Conservation (phyloP, 208 protist genomes). For the Leishmania tarentolae region DNA sequence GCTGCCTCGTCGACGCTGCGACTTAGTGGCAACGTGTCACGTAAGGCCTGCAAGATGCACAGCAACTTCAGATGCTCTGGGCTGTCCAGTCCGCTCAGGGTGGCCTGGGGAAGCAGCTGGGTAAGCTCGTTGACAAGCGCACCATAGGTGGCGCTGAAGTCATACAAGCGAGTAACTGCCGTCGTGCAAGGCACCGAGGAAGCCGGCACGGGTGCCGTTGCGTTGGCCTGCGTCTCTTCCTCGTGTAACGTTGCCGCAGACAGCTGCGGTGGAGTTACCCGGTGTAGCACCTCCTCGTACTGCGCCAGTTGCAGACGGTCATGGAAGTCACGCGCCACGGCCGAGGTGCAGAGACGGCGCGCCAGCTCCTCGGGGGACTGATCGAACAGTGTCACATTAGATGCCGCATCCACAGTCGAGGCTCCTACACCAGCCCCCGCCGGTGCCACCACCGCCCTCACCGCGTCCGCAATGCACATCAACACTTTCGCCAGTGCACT, state of each 20-base stretch:
- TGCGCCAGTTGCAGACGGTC: slow-evolving; percentile 16
- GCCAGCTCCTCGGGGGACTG: slow-evolving; percentile 20
- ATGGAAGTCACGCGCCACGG: slow-evolving; percentile 24
- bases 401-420: neutral
- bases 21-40: slow-evolving; percentile 39
- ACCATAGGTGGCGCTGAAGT: slow-evolving; percentile 28
- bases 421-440: neutral
- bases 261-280: slow-evolving; percentile 25
- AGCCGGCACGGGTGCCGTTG: neutral
- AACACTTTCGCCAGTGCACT: slow-evolving; percentile 40
- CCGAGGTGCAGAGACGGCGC: slow-evolving; percentile 26
- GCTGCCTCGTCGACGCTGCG: slow-evolving; percentile 76
- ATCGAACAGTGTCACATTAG: neutral
- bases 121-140: slow-evolving; percentile 54
- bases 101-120: slow-evolving; percentile 49
- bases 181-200: neutral
- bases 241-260: slow-evolving; percentile 9
- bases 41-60: slow-evolving; percentile 74
- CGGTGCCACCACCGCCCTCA: slow-evolving; percentile 11
- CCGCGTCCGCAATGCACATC: slow-evolving; percentile 30
- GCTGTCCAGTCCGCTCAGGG: slow-evolving; percentile 55
- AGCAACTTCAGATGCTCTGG: slow-evolving; percentile 67
- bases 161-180: slow-evolving; percentile 18
- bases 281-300: slow-evolving; percentile 15
- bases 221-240: neutral